Percentiles rank a stretch among this genome's conserved stretches.
These are phyloP conservation scores for Termitomyces sp. DNA, from an alignment of 768 basidiomycete species.

Conservation along the genomic window DNA sequence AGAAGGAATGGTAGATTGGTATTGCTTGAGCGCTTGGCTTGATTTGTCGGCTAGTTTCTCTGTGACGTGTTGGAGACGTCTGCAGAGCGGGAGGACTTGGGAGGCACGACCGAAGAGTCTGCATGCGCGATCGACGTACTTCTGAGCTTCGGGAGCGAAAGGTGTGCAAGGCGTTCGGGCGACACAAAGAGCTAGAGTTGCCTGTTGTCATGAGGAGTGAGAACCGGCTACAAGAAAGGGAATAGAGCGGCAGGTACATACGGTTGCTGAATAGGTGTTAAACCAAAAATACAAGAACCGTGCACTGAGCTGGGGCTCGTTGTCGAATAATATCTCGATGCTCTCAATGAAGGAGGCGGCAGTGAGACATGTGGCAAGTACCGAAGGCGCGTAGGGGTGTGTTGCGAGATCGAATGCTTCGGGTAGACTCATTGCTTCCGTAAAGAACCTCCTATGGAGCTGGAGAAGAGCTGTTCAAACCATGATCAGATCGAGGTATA, in stretches of 20 bases:
- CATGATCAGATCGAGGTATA: background rate
- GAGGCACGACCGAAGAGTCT: slow-evolving; percentile 56
- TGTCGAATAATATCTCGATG: slow-evolving; percentile 51
- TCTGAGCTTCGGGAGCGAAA: slow-evolving; percentile 55
- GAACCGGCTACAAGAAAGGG: background rate
- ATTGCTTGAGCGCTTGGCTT: slow-evolving; percentile 39
- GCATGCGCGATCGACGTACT: slow-evolving; percentile 56
- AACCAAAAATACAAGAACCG: slow-evolving; percentile 75
- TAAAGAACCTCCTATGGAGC: slow-evolving; percentile 65
- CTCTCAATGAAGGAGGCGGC: slow-evolving; percentile 56
- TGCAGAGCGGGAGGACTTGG: slow-evolving; percentile 55
- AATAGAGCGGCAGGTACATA: slow-evolving; percentile 29
- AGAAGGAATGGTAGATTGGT: slow-evolving; percentile 13
- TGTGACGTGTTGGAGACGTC: slow-evolving; percentile 36
- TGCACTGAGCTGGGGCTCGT: slow-evolving; percentile 57
- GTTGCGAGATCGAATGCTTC: slow-evolving; percentile 49
- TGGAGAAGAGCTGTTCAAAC: slow-evolving; percentile 54
- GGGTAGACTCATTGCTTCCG: slow-evolving; percentile 54
- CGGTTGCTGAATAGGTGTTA: slow-evolving; percentile 69
- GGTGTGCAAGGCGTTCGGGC: slow-evolving; percentile 58
- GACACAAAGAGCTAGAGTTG: slow-evolving; percentile 63
- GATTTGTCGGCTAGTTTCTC: slow-evolving; percentile 52
- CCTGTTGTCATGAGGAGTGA: slow-evolving; percentile 27
- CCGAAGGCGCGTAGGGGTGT: slow-evolving; percentile 66
- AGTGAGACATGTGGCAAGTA: slow-evolving; percentile 63